phyloP scores from a whole-genome alignment of 495 filamentous ascomycete genomes.

The Aspergillus biplanus region DNA sequence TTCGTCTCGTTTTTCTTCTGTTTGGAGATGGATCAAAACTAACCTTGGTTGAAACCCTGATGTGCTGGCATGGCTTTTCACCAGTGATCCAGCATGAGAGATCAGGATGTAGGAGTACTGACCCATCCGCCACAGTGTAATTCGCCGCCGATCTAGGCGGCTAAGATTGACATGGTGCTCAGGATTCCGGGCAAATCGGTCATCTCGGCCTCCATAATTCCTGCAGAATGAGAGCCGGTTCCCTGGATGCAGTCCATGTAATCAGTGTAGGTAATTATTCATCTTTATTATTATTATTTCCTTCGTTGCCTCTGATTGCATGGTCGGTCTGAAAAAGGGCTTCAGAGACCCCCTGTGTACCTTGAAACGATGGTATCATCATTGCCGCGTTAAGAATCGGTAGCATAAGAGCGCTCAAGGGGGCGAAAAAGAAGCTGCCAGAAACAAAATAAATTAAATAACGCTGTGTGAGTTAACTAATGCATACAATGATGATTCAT shows the following conservation, averaged over 20 bases:
- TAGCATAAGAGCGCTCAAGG: conserved; percentile 1
- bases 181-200: conserved; percentile 22
- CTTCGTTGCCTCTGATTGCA: conserved; percentile 11
- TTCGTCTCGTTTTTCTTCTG: conserved; percentile 31
- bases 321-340: conserved; percentile 8
- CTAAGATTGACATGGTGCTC: conserved; percentile 33
- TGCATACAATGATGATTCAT: conserved; percentile 31
- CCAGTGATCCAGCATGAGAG: conserved; percentile 63
- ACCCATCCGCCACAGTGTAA: conserved; percentile 44
- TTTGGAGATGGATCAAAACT: conserved; percentile 21
- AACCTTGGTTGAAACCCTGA: conserved; percentile 53
- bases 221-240: conserved; percentile 23
- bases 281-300: conserved; percentile 7
- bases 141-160: conserved; percentile 41
- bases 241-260: conserved; percentile 11
- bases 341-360: conserved; percentile 34
- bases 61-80: conserved; percentile 89
- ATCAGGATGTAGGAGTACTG: conserved; percentile 57
- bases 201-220: conserved; percentile 20
- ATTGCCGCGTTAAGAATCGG: conserved; percentile 1
- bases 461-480: conserved; percentile 34
- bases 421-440: background rate
- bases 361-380: conserved; percentile 15
- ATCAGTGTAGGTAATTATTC: conserved; percentile 7
- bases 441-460: conserved; percentile 18